Conservation (phyloP, 2,329 filamentous ascomycete species). For the Aspergillus sp. region DNA sequence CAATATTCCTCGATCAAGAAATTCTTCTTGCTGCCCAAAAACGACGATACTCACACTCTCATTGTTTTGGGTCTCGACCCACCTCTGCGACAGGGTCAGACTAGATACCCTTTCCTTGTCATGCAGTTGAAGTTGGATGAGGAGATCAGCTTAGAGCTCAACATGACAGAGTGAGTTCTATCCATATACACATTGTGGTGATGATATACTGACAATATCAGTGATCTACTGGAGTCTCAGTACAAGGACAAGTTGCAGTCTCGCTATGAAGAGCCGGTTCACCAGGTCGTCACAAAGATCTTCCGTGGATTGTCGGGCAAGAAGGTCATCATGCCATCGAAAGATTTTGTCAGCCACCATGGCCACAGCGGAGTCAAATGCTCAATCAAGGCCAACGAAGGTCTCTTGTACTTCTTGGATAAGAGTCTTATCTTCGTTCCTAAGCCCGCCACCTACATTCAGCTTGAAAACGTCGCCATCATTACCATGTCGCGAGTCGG, state of each 20-base stretch:
- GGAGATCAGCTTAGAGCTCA: slow-evolving; percentile 92
- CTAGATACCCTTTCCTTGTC: slow-evolving; percentile 93
- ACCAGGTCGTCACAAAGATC: slow-evolving; percentile 90
- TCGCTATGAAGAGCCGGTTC: slow-evolving; percentile 89
- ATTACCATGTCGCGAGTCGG: slow-evolving; percentile 95
- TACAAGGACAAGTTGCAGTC: slow-evolving; percentile 86
- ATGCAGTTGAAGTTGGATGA: slow-evolving; percentile 99
- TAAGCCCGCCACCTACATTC: slow-evolving; percentile 95
- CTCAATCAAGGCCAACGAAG: slow-evolving; percentile 99
- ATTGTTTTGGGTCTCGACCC: slow-evolving; percentile 93
- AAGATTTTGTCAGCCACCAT: slow-evolving; percentile 91
- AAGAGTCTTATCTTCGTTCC: slow-evolving; percentile 99
- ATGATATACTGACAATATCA: slow-evolving; percentile 15
- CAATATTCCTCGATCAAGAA: slow-evolving; percentile 98
- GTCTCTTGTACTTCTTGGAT: slow-evolving; percentile 92
- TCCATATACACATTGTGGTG: not conserved
- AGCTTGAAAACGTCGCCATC: slow-evolving; percentile 85
- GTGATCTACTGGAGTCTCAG: slow-evolving; percentile 71
- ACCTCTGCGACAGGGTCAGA: slow-evolving; percentile 92
- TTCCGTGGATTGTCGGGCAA: slow-evolving; percentile 93
- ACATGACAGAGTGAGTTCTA: slow-evolving; percentile 68
- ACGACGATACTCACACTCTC: slow-evolving; percentile 94
- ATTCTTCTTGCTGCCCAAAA: slow-evolving; percentile 96
- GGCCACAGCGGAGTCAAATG: slow-evolving; percentile 95
- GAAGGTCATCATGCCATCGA: slow-evolving; percentile 88